A percentile compares a stretch with the other conserved stretches of the same genome.
These are phyloP conservation scores for Persicaria tinctoria DNA, from an alignment of 148 eudicot species.

Conservation along the genomic window DNA sequence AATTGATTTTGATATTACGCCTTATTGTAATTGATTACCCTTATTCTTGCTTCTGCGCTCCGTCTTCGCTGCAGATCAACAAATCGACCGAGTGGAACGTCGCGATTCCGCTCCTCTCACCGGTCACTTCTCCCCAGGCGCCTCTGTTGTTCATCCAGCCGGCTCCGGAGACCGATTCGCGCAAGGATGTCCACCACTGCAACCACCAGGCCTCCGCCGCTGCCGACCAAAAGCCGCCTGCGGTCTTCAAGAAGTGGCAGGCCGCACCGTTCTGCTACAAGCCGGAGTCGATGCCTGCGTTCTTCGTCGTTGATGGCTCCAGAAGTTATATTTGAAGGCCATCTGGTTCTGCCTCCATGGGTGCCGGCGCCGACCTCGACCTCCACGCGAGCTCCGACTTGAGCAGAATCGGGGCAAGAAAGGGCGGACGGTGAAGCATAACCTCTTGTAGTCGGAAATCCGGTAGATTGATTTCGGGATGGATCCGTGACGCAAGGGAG, in stretches of 20 bases:
- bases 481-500: too few relatives aligned
- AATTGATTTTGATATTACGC: too few relatives aligned
- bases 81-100: background rate
- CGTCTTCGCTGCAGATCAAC: background rate
- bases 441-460: too few relatives aligned
- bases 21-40: too few relatives aligned
- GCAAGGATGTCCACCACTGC: background rate
- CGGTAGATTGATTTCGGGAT: too few relatives aligned
- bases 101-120: conserved; percentile 16
- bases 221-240: background rate
- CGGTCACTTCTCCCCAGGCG: conserved; percentile 10
- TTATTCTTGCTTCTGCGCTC: background rate
- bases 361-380: too few relatives aligned
- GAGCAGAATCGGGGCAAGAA: too few relatives aligned
- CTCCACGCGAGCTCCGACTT: too few relatives aligned
- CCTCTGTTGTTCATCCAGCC: background rate
- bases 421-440: too few relatives aligned
- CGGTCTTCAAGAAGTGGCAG: background rate
- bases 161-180: background rate
- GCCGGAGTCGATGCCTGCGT: background rate
- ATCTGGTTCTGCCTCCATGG: too few relatives aligned
- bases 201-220: background rate
- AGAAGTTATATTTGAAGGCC: background rate
- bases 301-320: background rate
- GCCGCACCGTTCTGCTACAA: conserved; percentile 5